phyloP scores from a whole-genome alignment of 2,329 filamentous ascomycete genomes.

The Ascochyta fabae region DNA sequence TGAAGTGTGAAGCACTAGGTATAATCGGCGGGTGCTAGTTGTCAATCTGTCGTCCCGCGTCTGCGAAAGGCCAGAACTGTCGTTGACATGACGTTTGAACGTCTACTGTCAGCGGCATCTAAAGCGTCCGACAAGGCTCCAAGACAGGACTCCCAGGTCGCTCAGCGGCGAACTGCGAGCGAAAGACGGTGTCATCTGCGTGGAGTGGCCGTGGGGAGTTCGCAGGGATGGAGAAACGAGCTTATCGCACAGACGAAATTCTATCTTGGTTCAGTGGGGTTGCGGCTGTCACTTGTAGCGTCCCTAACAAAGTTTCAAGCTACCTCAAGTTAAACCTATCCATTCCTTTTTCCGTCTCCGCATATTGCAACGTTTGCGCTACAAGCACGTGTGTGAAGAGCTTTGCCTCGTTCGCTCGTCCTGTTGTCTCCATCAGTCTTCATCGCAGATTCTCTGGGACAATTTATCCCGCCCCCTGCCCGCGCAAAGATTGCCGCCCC shows the following conservation, averaged over 20 bases:
- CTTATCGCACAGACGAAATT: conserved; percentile 23
- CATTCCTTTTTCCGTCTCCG: conserved; percentile 14
- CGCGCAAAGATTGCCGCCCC: conserved; percentile 2
- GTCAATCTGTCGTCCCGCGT: conserved; percentile 27
- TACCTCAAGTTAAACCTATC: not conserved
- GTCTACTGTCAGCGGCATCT: conserved; percentile 10
- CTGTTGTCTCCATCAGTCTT: not conserved
- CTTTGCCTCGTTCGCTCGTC: not conserved
- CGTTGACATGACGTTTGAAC: conserved; percentile 24
- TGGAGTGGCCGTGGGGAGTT: conserved; percentile 22
- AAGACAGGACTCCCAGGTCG: not conserved
- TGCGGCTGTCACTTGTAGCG: conserved; percentile 17
- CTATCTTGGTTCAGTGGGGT: conserved; percentile 5
- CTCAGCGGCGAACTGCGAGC: conserved; percentile 1
- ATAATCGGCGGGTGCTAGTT: conserved; percentile 22
- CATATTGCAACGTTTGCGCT: conserved; percentile 12
- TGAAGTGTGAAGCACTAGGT: conserved; percentile 4
- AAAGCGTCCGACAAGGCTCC: conserved; percentile 1
- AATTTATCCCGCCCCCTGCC: conserved; percentile 7
- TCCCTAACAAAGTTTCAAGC: conserved; percentile 5
- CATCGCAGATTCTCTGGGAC: not conserved
- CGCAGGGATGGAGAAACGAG: conserved; percentile 15
- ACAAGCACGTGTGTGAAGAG: conserved; percentile 7
- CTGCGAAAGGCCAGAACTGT: conserved; percentile 23
- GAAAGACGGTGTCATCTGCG: conserved; percentile 8